Base-by-base conservation (phyloP, 306 rosid genomes). In the Glycyrrhiza uralensis region DNA sequence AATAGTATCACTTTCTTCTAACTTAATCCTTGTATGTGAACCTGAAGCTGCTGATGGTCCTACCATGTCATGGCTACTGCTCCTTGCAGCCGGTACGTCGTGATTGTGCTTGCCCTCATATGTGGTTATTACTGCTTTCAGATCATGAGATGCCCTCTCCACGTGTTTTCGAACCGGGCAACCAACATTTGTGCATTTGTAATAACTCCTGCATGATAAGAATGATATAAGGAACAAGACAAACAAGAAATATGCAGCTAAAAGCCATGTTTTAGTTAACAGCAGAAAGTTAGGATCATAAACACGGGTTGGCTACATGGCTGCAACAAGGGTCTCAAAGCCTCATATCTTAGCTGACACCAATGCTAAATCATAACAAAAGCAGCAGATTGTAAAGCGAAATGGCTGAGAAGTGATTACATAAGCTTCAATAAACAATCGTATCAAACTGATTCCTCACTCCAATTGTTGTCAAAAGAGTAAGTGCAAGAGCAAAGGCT, bases 111-210 rank as follows among this genome's bases (percentile, higher is more conserved):
- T 91, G 36, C 97, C 99, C 63, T 94, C 99, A 0, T 94, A 94
- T 26, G 99, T 91, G 19, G 99, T 94, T 72, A 94, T 94, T 36
- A 94, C 99, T 11, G 97, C 97, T 85, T 91, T 94, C 4, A 96
- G 99, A 80, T 94, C 96, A 75, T 94, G 97, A 8, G 97, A 91
- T 71, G 99, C 99, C 73, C 97, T 86, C 84, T 94, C 99, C 78
- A 94, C 97, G 46, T 94, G 99, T 71, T 94, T 94, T 59, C 99
- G 79, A 33, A 94, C 99, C 3, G 97, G 97, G 78, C 99, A 94
- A 74, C 99, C 96, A 0, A 87, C 86, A 68, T 91, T 91, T 74
- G 99, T 94, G 80, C 97, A 94, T 66, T 94, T 94, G 86, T 94
- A 94, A 81, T 94, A 94, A 78, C 99, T 94, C 97, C 99, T 94